Evolutionary conservation across 202 grass and related monocot species (phyloP).

Genomic region (Eragrostis tef): DNA sequence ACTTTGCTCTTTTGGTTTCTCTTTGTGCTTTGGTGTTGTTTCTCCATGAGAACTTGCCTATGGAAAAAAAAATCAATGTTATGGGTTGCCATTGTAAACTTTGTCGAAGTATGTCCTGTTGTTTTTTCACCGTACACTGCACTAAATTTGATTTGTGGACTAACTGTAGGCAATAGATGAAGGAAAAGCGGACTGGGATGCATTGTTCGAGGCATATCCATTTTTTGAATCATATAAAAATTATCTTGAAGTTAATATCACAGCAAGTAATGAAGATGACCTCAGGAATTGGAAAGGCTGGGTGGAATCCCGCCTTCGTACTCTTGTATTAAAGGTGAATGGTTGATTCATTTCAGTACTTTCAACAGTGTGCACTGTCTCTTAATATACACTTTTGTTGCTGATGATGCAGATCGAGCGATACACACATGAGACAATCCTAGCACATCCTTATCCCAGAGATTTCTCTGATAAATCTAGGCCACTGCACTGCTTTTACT

Average conservation of each 20-base stretch:
- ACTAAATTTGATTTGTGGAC: conserved; percentile 23
- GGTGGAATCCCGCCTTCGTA: conserved; percentile 62
- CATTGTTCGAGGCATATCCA: conserved; percentile 75
- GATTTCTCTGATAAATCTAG: conserved; percentile 73
- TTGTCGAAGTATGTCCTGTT: neutral
- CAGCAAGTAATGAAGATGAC: conserved; percentile 83
- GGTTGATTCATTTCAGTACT: conserved; percentile 21
- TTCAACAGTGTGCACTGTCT: conserved; percentile 14
- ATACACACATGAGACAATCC: conserved; percentile 69
- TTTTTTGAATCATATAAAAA: conserved; percentile 98
- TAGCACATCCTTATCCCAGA: conserved; percentile 74
- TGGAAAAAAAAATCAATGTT: neutral
- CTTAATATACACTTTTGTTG: conserved; percentile 32
- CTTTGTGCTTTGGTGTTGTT: conserved; percentile 5
- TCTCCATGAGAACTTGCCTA: neutral
- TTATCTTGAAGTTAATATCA: conserved; percentile 81
- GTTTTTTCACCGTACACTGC: neutral
- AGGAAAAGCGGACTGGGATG: conserved; percentile 69
- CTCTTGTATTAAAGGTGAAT: conserved; percentile 59
- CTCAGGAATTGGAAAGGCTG: conserved; percentile 97
- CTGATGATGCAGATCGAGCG: conserved; percentile 66
- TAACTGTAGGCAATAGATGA: conserved; percentile 82
- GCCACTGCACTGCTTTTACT: conserved; percentile 72
- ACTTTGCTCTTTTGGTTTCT: neutral
- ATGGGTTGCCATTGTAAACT: conserved; percentile 12